Conservation (phyloP, 2,329 filamentous ascomycete species). For the Botrytis byssoidea region DNA sequence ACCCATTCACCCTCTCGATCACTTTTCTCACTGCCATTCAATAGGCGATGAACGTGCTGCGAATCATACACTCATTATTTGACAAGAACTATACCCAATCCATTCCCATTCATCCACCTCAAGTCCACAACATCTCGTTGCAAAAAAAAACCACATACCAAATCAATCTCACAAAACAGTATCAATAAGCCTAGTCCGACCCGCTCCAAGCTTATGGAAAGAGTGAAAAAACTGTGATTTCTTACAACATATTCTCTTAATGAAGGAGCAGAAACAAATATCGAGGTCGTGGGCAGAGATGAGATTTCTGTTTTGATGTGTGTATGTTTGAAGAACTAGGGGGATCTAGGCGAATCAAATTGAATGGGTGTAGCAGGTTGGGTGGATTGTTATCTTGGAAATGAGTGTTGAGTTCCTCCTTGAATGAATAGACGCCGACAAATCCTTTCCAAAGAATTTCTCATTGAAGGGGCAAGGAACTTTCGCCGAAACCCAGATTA, state of each 20-base stretch:
- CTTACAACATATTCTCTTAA: not conserved
- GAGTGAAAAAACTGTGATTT: not conserved
- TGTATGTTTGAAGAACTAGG: not conserved
- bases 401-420: not conserved
- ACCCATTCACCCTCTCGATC: not conserved
- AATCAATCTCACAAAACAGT: not conserved
- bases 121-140: not conserved
- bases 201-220: not conserved
- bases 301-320: not conserved
- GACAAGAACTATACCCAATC: fast-evolving
- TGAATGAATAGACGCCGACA: not conserved
- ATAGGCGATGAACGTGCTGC: not conserved
- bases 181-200: not conserved
- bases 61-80: too few relatives aligned
- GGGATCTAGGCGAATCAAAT: not conserved
- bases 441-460: not conserved
- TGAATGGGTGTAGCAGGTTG: not conserved
- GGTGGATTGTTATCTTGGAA: not conserved
- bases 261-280: not conserved
- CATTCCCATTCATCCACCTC: not conserved
- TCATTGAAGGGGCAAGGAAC: not conserved
- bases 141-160: not conserved
- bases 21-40: not conserved
- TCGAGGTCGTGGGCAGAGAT: not conserved
- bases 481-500: not conserved